Conservation (phyloP, 164 flowering plant genomes). For the Chimonanthus salicifolius region DNA sequence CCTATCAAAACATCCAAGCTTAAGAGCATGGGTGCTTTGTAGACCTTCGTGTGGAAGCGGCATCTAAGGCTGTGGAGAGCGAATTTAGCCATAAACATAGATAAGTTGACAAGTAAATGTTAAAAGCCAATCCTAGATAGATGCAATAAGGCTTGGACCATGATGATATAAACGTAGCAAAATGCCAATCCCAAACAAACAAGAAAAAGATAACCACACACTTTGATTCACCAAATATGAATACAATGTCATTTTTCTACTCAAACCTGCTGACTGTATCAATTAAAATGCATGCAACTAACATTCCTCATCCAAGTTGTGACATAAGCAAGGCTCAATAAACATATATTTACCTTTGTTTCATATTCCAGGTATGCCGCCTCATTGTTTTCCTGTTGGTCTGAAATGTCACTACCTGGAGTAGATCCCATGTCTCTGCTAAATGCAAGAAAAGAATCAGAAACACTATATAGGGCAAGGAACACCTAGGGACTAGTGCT, state of each 20-base stretch:
- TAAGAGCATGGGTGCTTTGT: too few species aligned
- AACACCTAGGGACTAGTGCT: too few species aligned
- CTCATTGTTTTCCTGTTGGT: slow-evolving; percentile 67
- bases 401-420: slow-evolving; percentile 36
- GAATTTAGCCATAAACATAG: too few species aligned
- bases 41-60: too few species aligned
- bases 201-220: too few species aligned
- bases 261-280: not conserved
- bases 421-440: slow-evolving; percentile 38
- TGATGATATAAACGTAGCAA: too few species aligned
- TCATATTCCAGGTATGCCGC: slow-evolving; percentile 77
- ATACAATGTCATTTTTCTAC: not conserved
- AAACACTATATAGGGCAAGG: not conserved
- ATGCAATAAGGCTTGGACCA: too few species aligned
- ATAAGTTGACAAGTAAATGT: too few species aligned
- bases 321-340: not conserved
- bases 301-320: not conserved
- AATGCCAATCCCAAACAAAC: too few species aligned
- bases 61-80: too few species aligned
- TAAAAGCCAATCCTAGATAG: too few species aligned
- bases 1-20: too few species aligned
- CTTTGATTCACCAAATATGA: not conserved
- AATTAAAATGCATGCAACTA: not conserved
- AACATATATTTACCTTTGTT: slow-evolving; percentile 57
- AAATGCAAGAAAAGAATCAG: not conserved